Base-by-base conservation (phyloP, 2,329 filamentous ascomycete genomes). In the Keithomyces neogunnii region DNA sequence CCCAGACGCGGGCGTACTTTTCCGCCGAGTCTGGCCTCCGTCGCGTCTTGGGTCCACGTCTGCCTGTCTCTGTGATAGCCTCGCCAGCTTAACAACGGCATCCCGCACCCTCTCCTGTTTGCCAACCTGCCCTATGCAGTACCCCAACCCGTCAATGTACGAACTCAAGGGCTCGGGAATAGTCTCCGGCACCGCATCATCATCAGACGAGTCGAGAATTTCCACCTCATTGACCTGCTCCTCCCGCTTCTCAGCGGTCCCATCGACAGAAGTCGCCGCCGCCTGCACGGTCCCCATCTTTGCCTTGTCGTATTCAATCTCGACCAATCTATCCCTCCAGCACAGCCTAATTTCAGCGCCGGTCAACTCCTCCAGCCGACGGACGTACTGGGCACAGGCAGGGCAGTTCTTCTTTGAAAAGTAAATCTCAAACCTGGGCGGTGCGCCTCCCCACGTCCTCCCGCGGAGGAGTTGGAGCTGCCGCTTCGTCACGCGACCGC, bases 371-470 rank as follows among this genome's bases (percentile, higher is more conserved):
- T 60, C 51, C 0, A 70, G 59, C 5, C 47, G 53, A 2, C 39
- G 30, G 1, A 66, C 58, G 4, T 69, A 60, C 2, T n/a, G 35
- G 0, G 54, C 56, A 51, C 68, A 70, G 0, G 54, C 52, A 0
- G 2, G 5, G 45, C 68, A 70, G n/a, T 65, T 61, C 38, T 60
- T 64, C 3, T 67, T 53, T 1, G 67, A 70, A 8, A 70, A 67
- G 53, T 64, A 66, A 0, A 70, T 59, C 32, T 69, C 67, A 26
- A 70, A 61, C 0, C 49, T 30, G 0, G 65, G 66, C 2, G 54
- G 55, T 0, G 58, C 54, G 7, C 61, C 64, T 40, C 65, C 59
- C 62, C 61, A 67, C 1, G 50, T 32, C 4, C 47, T 59, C 0
- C 40, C 8, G 2, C 57, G 55, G 4, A 70, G 60, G 6, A 38